These are phyloP conservation scores for Suhomyces wounanorum DNA, from an alignment of 1,139 yeast genomes.

Conservation along the genomic window DNA sequence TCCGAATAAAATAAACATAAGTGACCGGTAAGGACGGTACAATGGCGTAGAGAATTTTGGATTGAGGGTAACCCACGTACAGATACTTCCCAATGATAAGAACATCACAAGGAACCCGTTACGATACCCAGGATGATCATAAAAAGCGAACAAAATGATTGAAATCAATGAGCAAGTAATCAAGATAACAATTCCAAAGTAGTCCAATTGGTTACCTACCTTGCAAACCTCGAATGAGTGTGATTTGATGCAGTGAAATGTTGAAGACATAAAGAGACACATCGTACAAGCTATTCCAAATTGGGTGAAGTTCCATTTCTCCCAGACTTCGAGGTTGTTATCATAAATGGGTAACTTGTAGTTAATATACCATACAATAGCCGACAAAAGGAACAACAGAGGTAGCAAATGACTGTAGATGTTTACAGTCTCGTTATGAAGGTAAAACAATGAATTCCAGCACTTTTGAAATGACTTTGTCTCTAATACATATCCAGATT, in stretches of 20 bases:
- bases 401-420: conserved; percentile 83
- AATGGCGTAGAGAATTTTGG: conserved; percentile 65
- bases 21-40: conserved; percentile 77
- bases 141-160: conserved; percentile 65
- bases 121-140: conserved; percentile 48
- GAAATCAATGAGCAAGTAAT: conserved; percentile 78
- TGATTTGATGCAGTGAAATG: conserved; percentile 74
- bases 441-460: conserved; percentile 56
- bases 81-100: conserved; percentile 55
- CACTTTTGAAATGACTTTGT: conserved; percentile 58
- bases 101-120: conserved; percentile 52
- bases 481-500: conserved; percentile 73
- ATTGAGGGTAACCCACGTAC: conserved; percentile 65
- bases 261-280: conserved; percentile 74
- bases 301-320: conserved; percentile 37
- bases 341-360: conserved; percentile 39
- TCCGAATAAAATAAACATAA: conserved; percentile 80
- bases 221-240: conserved; percentile 66
- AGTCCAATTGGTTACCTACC: conserved; percentile 81
- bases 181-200: conserved; percentile 79
- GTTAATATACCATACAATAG: conserved; percentile 28
- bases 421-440: conserved; percentile 87
- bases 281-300: conserved; percentile 44
- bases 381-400: conserved; percentile 41
- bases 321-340: conserved; percentile 47